phyloP scores from a whole-genome alignment of 75 land plant genomes.

The Chamaecyparis obtusa region DNA sequence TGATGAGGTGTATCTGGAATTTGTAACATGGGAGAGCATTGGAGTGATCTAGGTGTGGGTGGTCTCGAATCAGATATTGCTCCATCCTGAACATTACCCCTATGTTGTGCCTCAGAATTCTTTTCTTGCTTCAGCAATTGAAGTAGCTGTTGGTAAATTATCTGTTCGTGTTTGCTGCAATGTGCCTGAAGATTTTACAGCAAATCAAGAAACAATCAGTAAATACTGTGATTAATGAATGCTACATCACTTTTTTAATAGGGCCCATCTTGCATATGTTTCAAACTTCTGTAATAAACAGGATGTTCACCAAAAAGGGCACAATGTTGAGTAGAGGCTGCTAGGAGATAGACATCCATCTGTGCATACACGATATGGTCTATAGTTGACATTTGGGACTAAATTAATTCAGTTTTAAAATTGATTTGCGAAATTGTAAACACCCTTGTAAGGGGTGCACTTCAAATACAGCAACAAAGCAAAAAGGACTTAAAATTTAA shows the following conservation, averaged over 20 bases:
- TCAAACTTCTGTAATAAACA: not conserved
- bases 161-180: not conserved
- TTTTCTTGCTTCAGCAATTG: not conserved
- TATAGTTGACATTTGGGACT: not conserved
- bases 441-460: too few species aligned
- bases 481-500: not conserved
- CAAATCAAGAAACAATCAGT: not conserved
- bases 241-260: not conserved
- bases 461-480: not conserved
- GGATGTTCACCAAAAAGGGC: not conserved
- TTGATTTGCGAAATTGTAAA: not conserved
- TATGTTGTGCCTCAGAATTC: not conserved
- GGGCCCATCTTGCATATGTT: not conserved
- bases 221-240: not conserved
- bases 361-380: not conserved
- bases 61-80: not conserved
- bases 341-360: not conserved
- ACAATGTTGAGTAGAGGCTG: not conserved
- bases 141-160: not conserved
- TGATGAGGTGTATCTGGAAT: not conserved
- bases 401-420: not conserved
- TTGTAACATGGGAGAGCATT: not conserved
- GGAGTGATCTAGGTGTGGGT: not conserved
- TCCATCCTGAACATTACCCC: not conserved
- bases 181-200: not conserved